Conservation (phyloP, 2,329 filamentous ascomycete genomes). For the Paraconiothyrium brasiliense region DNA sequence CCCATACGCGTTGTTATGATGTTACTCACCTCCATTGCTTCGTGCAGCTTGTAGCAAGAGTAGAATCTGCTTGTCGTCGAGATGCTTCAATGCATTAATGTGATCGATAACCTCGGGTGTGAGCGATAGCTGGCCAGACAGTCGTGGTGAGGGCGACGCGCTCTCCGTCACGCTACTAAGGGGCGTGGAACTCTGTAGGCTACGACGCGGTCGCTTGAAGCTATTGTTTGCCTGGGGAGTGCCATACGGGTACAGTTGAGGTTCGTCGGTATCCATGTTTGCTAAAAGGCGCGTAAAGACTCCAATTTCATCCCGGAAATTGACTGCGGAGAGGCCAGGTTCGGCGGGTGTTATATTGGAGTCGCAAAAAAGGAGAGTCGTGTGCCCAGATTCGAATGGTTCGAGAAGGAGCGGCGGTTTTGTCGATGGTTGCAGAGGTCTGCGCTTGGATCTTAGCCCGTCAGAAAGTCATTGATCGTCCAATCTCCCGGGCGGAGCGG, state of each 20-base stretch:
- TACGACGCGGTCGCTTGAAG: conserved; percentile 51
- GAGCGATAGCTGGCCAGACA: conserved; percentile 44
- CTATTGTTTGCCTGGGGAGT: conserved; percentile 46
- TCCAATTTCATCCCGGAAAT: conserved; percentile 49
- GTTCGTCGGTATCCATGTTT: conserved; percentile 51
- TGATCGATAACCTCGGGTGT: conserved; percentile 50
- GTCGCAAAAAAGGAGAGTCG: conserved; percentile 33
- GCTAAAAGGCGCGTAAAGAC: conserved; percentile 37
- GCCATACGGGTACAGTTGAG: conserved; percentile 48
- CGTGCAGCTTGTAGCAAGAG: conserved; percentile 49
- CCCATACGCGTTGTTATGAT: conserved; percentile 18
- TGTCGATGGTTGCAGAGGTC: conserved; percentile 42
- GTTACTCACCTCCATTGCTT: conserved; percentile 46
- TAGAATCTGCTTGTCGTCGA: conserved; percentile 52
- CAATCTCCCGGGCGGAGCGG: conserved; percentile 51
- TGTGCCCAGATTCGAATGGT: conserved; percentile 39
- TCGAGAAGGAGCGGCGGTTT: conserved; percentile 48
- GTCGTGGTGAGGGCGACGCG: conserved; percentile 47
- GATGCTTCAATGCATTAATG: conserved; percentile 52
- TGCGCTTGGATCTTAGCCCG: conserved; percentile 46
- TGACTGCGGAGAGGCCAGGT: conserved; percentile 42
- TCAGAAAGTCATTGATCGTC: conserved; percentile 53
- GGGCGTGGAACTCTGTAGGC: conserved; percentile 48
- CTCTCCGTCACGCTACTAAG: conserved; percentile 48
- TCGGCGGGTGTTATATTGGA: conserved; percentile 35